These are phyloP conservation scores for Aspergillus affinis DNA, from an alignment of 495 filamentous ascomycete genomes.

Conservation along the genomic window DNA sequence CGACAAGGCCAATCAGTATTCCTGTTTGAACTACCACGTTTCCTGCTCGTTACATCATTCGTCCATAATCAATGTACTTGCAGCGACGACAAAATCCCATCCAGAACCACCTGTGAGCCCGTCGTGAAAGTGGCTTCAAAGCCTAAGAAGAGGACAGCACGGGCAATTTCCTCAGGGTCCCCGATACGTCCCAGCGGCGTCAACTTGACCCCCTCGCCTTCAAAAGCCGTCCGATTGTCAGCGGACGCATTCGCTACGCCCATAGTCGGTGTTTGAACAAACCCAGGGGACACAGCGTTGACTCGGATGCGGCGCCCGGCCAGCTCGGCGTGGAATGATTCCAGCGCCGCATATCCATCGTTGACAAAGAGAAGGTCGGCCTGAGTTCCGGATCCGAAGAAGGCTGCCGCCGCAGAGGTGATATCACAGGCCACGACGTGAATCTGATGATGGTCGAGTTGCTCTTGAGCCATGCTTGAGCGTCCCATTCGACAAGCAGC, in stretches of 20 bases:
- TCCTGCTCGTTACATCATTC: not conserved
- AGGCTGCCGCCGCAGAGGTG: constrained; percentile 3
- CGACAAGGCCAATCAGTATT: too few species aligned
- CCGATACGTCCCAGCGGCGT: constrained; percentile 11
- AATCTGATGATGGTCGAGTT: constrained; percentile 7
- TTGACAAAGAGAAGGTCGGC: constrained; percentile 14
- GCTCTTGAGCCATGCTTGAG: constrained; percentile 7
- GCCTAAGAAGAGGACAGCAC: constrained; percentile 9
- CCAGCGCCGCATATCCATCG: constrained; percentile 13
- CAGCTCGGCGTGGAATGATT: constrained; percentile 14
- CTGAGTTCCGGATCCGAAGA: constrained; percentile 4
- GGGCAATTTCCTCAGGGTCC: constrained; percentile 10
- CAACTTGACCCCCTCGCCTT: constrained; percentile 4
- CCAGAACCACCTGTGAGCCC: constrained; percentile 6
- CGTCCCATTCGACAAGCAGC: constrained; percentile 8
- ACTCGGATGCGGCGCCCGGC: constrained; percentile 5
- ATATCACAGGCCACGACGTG: constrained; percentile 11
- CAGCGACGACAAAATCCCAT: constrained; percentile 7
- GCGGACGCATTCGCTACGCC: constrained; percentile 5
- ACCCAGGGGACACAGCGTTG: constrained; percentile 14
- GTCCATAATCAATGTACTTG: not conserved
- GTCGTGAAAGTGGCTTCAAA: constrained; percentile 16
- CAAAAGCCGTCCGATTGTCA: constrained; percentile 10
- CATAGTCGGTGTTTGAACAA: constrained; percentile 15
- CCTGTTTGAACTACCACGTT: not conserved